Evolutionary conservation across 352 stramenopile species (phyloP), one percentile per base, ranked within the genome.

Genomic region (Globisporangium paroecandrum): DNA sequence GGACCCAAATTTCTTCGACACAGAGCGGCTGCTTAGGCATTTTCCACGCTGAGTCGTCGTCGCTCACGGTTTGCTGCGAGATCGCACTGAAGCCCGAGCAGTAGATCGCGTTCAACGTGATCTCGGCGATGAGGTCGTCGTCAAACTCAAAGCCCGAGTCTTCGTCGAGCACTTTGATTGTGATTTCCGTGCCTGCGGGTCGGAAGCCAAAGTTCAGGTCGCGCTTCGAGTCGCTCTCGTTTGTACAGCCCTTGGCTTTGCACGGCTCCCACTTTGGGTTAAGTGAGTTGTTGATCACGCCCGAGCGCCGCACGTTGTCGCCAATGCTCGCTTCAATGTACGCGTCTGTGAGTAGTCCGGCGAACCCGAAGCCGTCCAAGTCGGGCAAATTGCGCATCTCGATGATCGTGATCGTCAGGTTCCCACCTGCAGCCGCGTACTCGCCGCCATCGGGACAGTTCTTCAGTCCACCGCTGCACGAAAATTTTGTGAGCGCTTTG

Each of bases 161-260:
- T 34, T 91, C 77, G 68, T 98, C 89, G 61, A 77, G 82, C 13
- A 96, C 77, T 18, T 77, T 60, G 8, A 98, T 67, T 10, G 69
- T 75, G 62, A 97, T 90, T 58, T 83, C 64, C 1, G 83, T 92
- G n/a, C 89, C 91, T 12, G 89, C 87, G 20, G 80, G 73, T 9
- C 87, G 87, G 51, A 96, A 94, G 0, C 91, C 89, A 56, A 98
- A 95, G 64, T 93, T 89, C 34, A 97, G 66, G 59, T 94, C 86
- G 0, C 85, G 81, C 24, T 72, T 65, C 7, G 79, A 75, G 58
- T 97, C 86, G 43, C 72, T 69, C 5, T 73, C 63, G 5, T 63
- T 78, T 0, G 58, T 73, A 66, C 85, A 95, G 18, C 77, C 82
- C 29, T 75, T 72, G 34, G 74, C 38, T 0, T 36, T 27, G 47